Base-by-base conservation (phyloP, 331 rosid species). In the Stylosanthes scabra region DNA sequence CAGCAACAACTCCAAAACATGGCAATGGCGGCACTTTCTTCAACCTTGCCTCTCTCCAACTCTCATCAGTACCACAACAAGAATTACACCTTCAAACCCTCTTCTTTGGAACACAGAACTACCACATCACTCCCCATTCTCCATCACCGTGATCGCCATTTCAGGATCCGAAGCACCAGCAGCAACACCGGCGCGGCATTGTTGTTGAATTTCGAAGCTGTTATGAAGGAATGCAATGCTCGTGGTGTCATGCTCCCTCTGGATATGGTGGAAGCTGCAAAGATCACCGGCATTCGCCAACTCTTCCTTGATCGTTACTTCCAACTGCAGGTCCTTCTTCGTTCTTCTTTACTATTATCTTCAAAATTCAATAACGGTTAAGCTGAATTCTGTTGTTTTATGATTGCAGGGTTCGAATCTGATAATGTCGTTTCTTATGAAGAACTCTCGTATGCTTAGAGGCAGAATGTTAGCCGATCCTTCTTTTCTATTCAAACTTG, bases 381-480 rank as follows among this genome's bases (percentile, higher is more conserved):
- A 1, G 47, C 73, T 59, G 71, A 31, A 25, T 68, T 63, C 61
- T 67, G 54, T 72, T 63, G 64, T 49, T 9, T 44, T 31, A 55
- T 11, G 27, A 16, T 71, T 83, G 61, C 80, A 94, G 97, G 90
- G 93, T 59, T 84, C 94, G 15, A 74, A 62, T 50, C 82, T 95
- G 96, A 87, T 87, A 41, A 52, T 94, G 8, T 86, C 93, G 68
- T 89, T 94, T 80, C 70, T 83, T 71, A 91, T 94, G 88, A 83
- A 79, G 74, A 84, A 87, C 59, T 91, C 93, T 78, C 60, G 91
- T 42, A 81, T 89, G 91, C 81, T 94, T 73, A 91, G 99, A 14
- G 89, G 88, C 61, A 87, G 96, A 78, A 88, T 91, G 96, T 70
- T 91, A 29, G 97, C 96, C 16, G 96, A 94, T 78, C 97, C 96